These are phyloP conservation scores for Fusarium veterinarium DNA, from an alignment of 2,329 filamentous ascomycete genomes.

Conservation along the genomic window DNA sequence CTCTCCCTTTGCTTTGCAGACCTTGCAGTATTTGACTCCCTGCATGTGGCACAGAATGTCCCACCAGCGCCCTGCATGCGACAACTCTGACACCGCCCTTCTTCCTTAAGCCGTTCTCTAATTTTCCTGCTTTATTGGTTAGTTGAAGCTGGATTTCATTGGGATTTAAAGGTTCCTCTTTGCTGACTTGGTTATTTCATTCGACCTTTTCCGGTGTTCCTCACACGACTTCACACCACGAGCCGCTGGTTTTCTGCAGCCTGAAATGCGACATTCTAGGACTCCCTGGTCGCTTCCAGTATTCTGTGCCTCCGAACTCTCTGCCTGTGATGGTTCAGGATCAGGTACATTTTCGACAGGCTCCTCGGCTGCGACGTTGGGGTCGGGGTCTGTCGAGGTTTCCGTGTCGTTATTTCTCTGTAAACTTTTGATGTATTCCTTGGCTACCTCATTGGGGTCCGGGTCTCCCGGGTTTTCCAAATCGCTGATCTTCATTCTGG, in stretches of 20 bases:
- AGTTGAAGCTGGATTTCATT: not conserved
- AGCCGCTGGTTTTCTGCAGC: rapidly evolving
- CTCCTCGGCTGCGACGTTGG: not conserved
- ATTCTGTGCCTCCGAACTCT: not conserved
- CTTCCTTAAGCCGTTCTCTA: no score
- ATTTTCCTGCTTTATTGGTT: not conserved
- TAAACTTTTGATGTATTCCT: rapidly evolving
- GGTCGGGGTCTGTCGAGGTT: no score
- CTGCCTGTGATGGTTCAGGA: not conserved
- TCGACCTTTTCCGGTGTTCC: no score
- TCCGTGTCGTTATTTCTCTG: not conserved
- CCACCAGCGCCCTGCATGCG: no score
- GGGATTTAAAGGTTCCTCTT: not conserved
- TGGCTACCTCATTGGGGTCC: not conserved
- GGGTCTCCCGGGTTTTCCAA: not conserved
- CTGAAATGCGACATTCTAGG: rapidly evolving
- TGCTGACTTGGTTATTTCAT: rapidly evolving
- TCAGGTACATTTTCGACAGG: no score
- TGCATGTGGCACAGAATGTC: no score
- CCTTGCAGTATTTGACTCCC: no score
- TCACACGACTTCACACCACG: rapidly evolving
- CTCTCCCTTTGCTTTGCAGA: no score
- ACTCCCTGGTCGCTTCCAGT: not conserved
- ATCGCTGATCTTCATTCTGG: not conserved
- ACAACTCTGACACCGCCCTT: not conserved